These are phyloP conservation scores for Paxillus ammoniavirescens DNA, from an alignment of 768 basidiomycete genomes.

Conservation along the genomic window DNA sequence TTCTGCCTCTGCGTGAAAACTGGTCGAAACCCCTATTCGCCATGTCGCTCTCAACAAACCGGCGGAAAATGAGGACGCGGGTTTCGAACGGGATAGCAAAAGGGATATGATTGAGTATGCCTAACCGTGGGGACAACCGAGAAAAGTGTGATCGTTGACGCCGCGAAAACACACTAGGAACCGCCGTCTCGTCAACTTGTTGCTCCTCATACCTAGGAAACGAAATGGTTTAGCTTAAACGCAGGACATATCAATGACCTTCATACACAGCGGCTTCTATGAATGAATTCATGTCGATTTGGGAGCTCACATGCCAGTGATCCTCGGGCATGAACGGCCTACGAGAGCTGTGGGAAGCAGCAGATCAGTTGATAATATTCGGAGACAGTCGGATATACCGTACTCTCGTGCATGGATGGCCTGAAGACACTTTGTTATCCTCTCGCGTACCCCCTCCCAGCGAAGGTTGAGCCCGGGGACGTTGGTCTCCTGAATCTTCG, in stretches of 20 bases:
- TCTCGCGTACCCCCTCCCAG: slow-evolving; percentile 73
- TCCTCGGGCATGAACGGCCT: slow-evolving; percentile 77
- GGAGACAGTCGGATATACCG: slow-evolving; percentile 26
- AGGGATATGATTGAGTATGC: slow-evolving; percentile 92
- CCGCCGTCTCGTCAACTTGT: slow-evolving; percentile 36
- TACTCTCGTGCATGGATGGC: slow-evolving; percentile 89
- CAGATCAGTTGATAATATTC: slow-evolving; percentile 2
- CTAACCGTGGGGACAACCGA: slow-evolving; percentile 68
- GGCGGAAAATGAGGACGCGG: slow-evolving; percentile 86
- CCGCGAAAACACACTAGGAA: slow-evolving; percentile 45
- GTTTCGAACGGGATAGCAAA: slow-evolving; percentile 92
- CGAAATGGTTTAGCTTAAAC: neutral
- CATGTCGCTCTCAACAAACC: slow-evolving; percentile 73
- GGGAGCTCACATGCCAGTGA: slow-evolving; percentile 76
- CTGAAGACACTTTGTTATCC: slow-evolving; percentile 74
- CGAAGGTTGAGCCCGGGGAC: slow-evolving; percentile 39
- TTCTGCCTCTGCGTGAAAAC: slow-evolving; percentile 17
- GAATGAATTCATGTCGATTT: slow-evolving; percentile 67
- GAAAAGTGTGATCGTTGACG: slow-evolving; percentile 67
- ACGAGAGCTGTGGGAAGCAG: slow-evolving; percentile 57
- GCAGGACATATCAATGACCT: neutral
- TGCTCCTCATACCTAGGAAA: slow-evolving; percentile 61
- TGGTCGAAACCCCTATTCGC: slow-evolving; percentile 16
- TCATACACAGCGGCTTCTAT: slow-evolving; percentile 83
- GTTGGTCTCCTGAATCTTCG: slow-evolving; percentile 38